A percentile compares a stretch with the other conserved stretches of the same genome.
These are phyloP conservation scores for Phaffia australis DNA, from an alignment of 768 basidiomycete species.

Conservation along the genomic window DNA sequence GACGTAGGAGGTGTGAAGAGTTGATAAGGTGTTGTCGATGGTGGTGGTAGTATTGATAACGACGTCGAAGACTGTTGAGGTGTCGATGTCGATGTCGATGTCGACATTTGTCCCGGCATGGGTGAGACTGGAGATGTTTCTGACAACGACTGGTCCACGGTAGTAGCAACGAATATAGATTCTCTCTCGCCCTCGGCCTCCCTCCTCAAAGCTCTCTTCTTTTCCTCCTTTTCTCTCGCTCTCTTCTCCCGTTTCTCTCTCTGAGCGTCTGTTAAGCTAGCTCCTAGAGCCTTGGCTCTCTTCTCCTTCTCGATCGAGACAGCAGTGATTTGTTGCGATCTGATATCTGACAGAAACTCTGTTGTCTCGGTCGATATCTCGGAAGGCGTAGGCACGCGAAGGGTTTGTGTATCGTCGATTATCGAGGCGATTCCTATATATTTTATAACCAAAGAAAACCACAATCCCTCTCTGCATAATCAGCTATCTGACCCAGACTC, in stretches of 20 bases:
- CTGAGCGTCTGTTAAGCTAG: slow-evolving; percentile 46
- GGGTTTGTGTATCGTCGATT: slow-evolving; percentile 58
- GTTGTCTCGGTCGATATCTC: slow-evolving; percentile 28
- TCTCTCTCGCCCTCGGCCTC: slow-evolving; percentile 6
- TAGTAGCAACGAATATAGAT: neutral
- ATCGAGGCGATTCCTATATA: slow-evolving; percentile 60
- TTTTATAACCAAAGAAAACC: neutral
- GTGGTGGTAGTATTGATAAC: slow-evolving; percentile 24
- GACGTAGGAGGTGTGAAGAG: slow-evolving; percentile 52
- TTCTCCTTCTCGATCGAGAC: slow-evolving; percentile 40
- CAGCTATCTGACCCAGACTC: neutral
- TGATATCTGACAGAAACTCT: slow-evolving; percentile 27
- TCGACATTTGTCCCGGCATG: slow-evolving; percentile 3
- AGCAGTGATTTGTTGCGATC: slow-evolving; percentile 16
- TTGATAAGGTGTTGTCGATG: slow-evolving; percentile 28
- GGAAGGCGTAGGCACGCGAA: slow-evolving; percentile 43
- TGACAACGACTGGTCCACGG: neutral
- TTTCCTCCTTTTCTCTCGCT: slow-evolving; percentile 32
- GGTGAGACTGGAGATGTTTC: slow-evolving; percentile 27
- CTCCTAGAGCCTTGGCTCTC: slow-evolving; percentile 43
- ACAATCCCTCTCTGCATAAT: neutral
- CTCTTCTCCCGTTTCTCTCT: slow-evolving; percentile 49
- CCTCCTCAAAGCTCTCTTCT: slow-evolving; percentile 11
- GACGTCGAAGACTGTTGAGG: slow-evolving; percentile 28
- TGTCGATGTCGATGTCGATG: slow-evolving; percentile 28